phyloP scores from a whole-genome alignment of 2,329 filamentous ascomycete species.

The Cordyceps tenuipes region DNA sequence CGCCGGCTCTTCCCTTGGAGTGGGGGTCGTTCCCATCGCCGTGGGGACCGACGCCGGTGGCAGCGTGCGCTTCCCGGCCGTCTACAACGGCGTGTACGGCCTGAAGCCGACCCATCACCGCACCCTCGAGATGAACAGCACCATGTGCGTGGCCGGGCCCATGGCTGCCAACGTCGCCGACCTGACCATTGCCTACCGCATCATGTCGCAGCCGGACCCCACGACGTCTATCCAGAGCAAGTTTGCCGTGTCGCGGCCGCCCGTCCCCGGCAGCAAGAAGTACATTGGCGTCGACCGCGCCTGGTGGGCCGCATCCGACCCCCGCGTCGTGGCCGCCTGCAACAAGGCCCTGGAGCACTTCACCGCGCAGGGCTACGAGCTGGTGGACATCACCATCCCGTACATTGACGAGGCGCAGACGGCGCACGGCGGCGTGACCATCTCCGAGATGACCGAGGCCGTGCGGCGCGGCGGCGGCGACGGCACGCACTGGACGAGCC shows the following conservation, averaged over 20 bases:
- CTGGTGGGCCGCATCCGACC: slow-evolving; percentile 43
- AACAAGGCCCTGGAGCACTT: slow-evolving; percentile 53
- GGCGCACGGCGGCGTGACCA: slow-evolving; percentile 70
- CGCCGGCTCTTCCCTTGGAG: slow-evolving; percentile 59
- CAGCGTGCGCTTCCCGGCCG: slow-evolving; percentile 63
- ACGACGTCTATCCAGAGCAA: slow-evolving; percentile 48
- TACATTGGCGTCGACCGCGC: slow-evolving; percentile 63
- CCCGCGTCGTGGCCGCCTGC: slow-evolving; percentile 53
- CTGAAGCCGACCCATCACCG: slow-evolving; percentile 73
- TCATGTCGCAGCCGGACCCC: slow-evolving; percentile 67
- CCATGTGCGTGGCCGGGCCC: slow-evolving; percentile 60
- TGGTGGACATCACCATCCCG: slow-evolving; percentile 57
- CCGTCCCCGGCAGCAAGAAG: slow-evolving; percentile 38
- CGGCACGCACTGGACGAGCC: slow-evolving; percentile 40
- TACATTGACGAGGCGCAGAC: slow-evolving; percentile 62
- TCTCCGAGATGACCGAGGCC: slow-evolving; percentile 56
- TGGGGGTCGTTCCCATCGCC: slow-evolving; percentile 65
- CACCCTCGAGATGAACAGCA: slow-evolving; percentile 46
- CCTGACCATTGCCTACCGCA: slow-evolving; percentile 71
- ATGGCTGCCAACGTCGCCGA: slow-evolving; percentile 70
- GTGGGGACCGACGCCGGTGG: slow-evolving; percentile 71
- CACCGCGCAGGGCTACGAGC: slow-evolving; percentile 37
- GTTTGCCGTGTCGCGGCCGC: slow-evolving; percentile 52
- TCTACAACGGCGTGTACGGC: slow-evolving; percentile 73
- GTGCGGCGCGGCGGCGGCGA: slow-evolving; percentile 36